Evolutionary conservation across 2,329 filamentous ascomycete species (phyloP).

Genomic region (Fusarium decemcellulare): DNA sequence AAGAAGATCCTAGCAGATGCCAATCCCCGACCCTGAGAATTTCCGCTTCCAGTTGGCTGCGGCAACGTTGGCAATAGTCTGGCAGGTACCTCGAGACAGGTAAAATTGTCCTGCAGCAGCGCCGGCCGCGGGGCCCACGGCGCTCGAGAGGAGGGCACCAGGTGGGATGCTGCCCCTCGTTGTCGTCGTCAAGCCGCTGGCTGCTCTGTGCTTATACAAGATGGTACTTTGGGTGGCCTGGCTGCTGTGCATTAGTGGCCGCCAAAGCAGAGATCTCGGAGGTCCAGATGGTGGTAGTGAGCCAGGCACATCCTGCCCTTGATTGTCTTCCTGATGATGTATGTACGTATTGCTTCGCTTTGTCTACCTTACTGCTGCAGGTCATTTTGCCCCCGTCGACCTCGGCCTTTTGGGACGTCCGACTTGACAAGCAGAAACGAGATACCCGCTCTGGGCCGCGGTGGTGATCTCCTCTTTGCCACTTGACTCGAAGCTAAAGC

Average conservation of each 20-base stretch:
- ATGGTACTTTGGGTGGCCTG: slow-evolving; percentile 37
- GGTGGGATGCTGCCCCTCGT: slow-evolving; percentile 34
- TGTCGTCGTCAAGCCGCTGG: slow-evolving; percentile 31
- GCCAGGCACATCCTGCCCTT: slow-evolving; percentile 46
- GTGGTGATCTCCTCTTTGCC: slow-evolving; percentile 47
- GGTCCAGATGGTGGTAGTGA: slow-evolving; percentile 47
- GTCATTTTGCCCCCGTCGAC: slow-evolving; percentile 35
- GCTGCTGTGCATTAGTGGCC: slow-evolving; percentile 53
- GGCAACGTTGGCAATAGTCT: slow-evolving; percentile 27
- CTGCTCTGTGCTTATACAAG: slow-evolving; percentile 41
- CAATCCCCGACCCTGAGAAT: slow-evolving; percentile 36
- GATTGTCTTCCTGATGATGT: slow-evolving; percentile 2
- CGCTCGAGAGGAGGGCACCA: slow-evolving; percentile 36
- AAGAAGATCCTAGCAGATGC: slow-evolving; percentile 33
- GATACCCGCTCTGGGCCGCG: slow-evolving; percentile 42
- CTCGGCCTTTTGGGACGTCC: slow-evolving; percentile 33
- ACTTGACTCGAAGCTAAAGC: slow-evolving; percentile 45
- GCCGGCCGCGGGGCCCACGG: slow-evolving; percentile 37
- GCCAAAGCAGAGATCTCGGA: slow-evolving; percentile 52
- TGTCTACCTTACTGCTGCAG: slow-evolving; percentile 15
- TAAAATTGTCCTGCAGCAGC: slow-evolving; percentile 36
- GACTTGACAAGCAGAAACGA: slow-evolving; percentile 39
- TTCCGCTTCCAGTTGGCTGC: slow-evolving; percentile 42
- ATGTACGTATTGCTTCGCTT: slow-evolving; percentile 12
- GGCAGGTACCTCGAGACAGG: slow-evolving; percentile 32